phyloP scores from a whole-genome alignment of 1,139 yeast genomes.

The Arxiozyma slooffiae region DNA sequence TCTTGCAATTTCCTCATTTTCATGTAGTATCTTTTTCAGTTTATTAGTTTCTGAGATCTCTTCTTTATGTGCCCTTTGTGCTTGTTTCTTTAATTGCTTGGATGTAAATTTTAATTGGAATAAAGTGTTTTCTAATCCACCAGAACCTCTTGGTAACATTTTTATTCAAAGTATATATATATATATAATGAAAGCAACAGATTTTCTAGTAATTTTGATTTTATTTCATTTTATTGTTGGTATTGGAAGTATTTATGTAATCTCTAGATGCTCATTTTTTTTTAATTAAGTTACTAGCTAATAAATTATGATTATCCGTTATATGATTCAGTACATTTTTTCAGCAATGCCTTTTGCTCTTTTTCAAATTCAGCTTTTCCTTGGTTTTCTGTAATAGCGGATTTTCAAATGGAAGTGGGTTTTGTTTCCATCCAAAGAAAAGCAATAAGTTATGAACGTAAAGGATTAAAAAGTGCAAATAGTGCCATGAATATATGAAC shows the following conservation, averaged over 20 bases:
- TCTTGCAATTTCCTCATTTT: constrained; percentile 81
- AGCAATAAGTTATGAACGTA: too few species aligned
- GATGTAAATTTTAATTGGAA: constrained; percentile 63
- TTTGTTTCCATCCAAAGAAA: not conserved
- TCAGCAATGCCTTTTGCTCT: too few species aligned
- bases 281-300: too few species aligned
- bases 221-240: not conserved
- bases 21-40: constrained; percentile 53
- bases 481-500: too few species aligned
- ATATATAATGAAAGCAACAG: too few species aligned
- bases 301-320: too few species aligned
- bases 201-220: not conserved
- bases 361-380: too few species aligned
- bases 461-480: not conserved
- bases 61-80: constrained; percentile 83
- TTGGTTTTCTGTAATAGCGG: too few species aligned
- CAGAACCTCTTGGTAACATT: constrained; percentile 27
- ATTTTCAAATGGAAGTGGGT: not conserved
- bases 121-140: constrained; percentile 29
- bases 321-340: too few species aligned
- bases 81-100: constrained; percentile 83
- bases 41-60: constrained; percentile 80
- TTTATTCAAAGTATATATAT: not conserved
- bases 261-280: too few species aligned
- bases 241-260: too few species aligned